phyloP scores from a whole-genome alignment of 352 stramenopile genomes.

The Peronospora farinosa region DNA sequence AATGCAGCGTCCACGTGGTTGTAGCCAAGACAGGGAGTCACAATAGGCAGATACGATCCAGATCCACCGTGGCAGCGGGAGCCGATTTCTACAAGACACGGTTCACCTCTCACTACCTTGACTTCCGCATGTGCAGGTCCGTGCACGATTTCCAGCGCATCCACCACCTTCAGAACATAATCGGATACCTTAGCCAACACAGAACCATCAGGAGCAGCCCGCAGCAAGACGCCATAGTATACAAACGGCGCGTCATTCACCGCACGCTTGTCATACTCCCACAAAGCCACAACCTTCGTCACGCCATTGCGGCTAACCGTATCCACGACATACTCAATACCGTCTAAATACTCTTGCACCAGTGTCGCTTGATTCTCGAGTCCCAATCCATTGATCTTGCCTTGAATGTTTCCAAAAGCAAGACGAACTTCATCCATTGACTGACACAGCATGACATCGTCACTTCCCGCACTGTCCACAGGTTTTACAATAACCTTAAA shows the following conservation, averaged over 20 bases:
- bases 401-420: constrained; percentile 88
- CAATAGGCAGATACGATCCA: constrained; percentile 88
- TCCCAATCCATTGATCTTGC: constrained; percentile 85
- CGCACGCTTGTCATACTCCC: constrained; percentile 95
- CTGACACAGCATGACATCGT: constrained; percentile 91
- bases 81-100: constrained; percentile 93
- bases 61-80: constrained; percentile 92
- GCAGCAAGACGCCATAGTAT: constrained; percentile 87
- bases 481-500: constrained; percentile 91
- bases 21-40: constrained; percentile 85
- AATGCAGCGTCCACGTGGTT: constrained; percentile 89
- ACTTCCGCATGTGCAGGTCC: constrained; percentile 85
- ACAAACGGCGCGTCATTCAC: constrained; percentile 92
- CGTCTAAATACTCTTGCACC: constrained; percentile 92
- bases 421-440: constrained; percentile 85
- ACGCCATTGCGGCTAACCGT: constrained; percentile 89
- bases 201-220: constrained; percentile 36
- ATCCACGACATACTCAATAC: constrained; percentile 96
- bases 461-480: constrained; percentile 88
- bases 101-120: constrained; percentile 72
- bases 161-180: constrained; percentile 69
- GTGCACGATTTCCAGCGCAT: constrained; percentile 78
- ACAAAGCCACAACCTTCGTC: constrained; percentile 93
- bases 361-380: constrained; percentile 87
- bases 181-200: constrained; percentile 44